Conservation (phyloP, 2,329 filamentous ascomycete species). For the Fusarium coicis region DNA sequence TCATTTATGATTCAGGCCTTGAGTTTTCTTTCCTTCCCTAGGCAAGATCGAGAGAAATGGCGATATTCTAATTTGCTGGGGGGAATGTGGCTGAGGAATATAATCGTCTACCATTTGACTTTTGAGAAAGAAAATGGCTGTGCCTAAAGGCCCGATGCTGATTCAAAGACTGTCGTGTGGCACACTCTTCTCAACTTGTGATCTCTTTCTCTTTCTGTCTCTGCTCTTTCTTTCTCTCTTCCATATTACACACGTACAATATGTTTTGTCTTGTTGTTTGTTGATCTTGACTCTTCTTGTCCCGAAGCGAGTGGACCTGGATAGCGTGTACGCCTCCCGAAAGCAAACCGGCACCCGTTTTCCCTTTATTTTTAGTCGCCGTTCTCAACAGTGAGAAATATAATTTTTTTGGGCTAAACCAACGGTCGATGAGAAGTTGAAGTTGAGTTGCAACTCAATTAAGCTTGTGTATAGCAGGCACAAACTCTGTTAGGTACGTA, state of each 20-base stretch:
- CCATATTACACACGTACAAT: background rate
- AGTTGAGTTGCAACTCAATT: background rate
- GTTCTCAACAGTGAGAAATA: constrained; percentile 6
- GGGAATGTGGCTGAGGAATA: constrained; percentile 12
- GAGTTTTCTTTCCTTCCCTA: too few species aligned
- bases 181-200: constrained; percentile 4
- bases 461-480: background rate
- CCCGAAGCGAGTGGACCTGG: constrained; percentile 8
- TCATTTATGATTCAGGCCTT: too few species aligned
- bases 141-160: constrained; percentile 21
- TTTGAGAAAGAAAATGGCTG: constrained; percentile 12
- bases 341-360: constrained; percentile 28
- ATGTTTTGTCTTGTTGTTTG: background rate
- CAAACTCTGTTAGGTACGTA: background rate
- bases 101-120: background rate
- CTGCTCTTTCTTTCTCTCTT: background rate
- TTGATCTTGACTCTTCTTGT: background rate
- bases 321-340: constrained; percentile 33
- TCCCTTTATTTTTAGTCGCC: constrained; percentile 5
- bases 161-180: constrained; percentile 2
- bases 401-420: background rate
- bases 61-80: constrained; percentile 3
- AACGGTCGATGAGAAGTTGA: background rate
- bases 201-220: background rate
- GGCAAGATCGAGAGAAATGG: constrained; percentile 1